phyloP scores from a whole-genome alignment of 2,329 filamentous ascomycete species.

The Volutella citrinella region DNA sequence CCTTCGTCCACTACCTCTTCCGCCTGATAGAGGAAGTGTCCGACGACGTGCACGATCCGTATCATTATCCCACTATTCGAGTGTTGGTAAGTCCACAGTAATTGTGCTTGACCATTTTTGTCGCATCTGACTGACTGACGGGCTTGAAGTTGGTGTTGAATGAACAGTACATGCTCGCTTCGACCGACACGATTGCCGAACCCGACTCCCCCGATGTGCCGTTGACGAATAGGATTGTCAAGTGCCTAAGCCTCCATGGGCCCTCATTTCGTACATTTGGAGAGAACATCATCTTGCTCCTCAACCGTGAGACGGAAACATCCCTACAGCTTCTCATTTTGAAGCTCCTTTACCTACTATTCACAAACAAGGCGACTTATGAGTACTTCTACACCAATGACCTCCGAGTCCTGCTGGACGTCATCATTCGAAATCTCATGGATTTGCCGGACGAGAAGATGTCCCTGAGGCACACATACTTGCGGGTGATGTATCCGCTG shows the following conservation, averaged over 20 bases:
- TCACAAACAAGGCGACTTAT: conserved; percentile 86
- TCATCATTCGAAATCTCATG: conserved; percentile 94
- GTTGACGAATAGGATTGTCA: conserved; percentile 90
- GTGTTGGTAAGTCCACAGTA: conserved; percentile 76
- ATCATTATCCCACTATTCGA: conserved; percentile 92
- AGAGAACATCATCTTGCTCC: conserved; percentile 90
- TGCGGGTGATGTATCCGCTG: conserved; percentile 87
- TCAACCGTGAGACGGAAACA: conserved; percentile 94
- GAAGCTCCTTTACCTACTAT: conserved; percentile 91
- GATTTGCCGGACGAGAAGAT: conserved; percentile 83
- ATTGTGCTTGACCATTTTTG: no score
- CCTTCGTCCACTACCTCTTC: conserved; percentile 80
- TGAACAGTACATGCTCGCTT: conserved; percentile 93
- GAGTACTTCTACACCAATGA: conserved; percentile 99
- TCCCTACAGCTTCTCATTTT: conserved; percentile 93
- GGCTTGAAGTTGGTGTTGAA: conserved; percentile 94
- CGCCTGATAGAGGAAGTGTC: conserved; percentile 84
- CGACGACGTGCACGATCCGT: conserved; percentile 85
- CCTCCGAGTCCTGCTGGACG: conserved; percentile 87
- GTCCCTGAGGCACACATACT: conserved; percentile 84
- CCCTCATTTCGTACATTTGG: conserved; percentile 88
- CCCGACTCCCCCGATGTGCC: conserved; percentile 40
- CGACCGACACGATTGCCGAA: conserved; percentile 48
- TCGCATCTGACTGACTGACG: no score
- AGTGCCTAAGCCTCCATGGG: conserved; percentile 79